Percentiles rank a stretch among this genome's conserved stretches.
phyloP scores from a whole-genome alignment of 176 grass and related monocot species.

The Dactylis glomerata region DNA sequence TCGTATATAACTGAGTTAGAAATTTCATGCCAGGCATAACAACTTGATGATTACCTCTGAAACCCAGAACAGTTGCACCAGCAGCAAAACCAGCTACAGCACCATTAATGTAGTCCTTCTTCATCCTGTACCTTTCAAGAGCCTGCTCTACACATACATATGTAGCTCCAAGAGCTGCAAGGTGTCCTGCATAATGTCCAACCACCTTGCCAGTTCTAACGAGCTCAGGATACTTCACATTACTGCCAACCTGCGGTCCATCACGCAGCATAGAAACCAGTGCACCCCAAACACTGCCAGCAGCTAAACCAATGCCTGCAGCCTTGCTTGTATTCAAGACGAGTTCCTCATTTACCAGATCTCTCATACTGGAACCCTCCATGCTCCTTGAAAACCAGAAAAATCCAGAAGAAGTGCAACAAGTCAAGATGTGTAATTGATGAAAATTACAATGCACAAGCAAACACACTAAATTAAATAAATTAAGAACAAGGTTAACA shows the following conservation, averaged over 20 bases:
- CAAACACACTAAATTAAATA: neutral
- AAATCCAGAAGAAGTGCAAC: neutral
- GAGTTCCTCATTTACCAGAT: neutral
- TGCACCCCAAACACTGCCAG: conserved; percentile 39
- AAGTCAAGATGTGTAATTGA: conserved; percentile 1
- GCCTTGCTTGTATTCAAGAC: conserved; percentile 12
- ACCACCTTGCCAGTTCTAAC: conserved; percentile 38
- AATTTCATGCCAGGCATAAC: neutral
- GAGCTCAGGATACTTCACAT: conserved; percentile 39
- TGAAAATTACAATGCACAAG: neutral
- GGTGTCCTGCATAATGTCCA: conserved; percentile 33
- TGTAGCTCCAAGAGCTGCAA: conserved; percentile 43
- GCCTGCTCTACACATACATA: conserved; percentile 44
- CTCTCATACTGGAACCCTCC: conserved; percentile 28
- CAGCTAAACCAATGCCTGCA: conserved; percentile 41
- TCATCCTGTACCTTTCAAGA: conserved; percentile 48
- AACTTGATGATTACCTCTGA: conserved; percentile 39
- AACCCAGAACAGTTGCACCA: conserved; percentile 40
- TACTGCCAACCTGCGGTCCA: conserved; percentile 31
- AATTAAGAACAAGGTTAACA: neutral
- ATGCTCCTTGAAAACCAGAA: conserved; percentile 31
- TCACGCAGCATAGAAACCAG: conserved; percentile 31
- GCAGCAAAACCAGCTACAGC: conserved; percentile 54
- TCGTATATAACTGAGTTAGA: neutral
- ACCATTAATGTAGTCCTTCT: conserved; percentile 59